Evolutionary conservation across 768 basidiomycete species (phyloP).

Genomic region (Hysterangium stoloniferum): DNA sequence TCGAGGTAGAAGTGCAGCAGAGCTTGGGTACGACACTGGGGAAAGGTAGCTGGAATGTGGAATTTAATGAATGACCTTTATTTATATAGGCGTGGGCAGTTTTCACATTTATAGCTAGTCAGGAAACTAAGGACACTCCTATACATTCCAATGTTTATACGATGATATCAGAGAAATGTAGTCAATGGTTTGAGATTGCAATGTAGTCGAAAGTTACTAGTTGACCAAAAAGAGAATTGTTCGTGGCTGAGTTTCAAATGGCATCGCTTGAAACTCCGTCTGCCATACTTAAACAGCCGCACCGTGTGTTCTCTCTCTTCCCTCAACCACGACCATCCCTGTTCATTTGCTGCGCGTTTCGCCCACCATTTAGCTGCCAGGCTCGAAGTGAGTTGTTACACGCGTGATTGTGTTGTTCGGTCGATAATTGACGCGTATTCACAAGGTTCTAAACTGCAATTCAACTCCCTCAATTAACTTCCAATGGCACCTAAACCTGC

Average conservation of each 20-base stretch:
- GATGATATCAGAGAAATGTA: too few relatives aligned
- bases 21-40: slow-evolving; percentile 35
- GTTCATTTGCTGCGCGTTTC: background rate
- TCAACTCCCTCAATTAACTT: background rate
- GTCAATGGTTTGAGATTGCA: too few relatives aligned
- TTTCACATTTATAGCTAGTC: too few relatives aligned
- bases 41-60: slow-evolving; percentile 5
- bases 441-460: too few relatives aligned
- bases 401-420: background rate
- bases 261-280: slow-evolving; percentile 3
- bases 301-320: background rate
- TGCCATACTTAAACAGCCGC: slow-evolving; percentile 1
- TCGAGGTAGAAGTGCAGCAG: slow-evolving; percentile 69
- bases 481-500: slow-evolving; percentile 23
- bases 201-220: too few relatives aligned
- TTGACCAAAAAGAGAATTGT: background rate
- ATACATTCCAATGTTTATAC: too few relatives aligned
- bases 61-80: too few relatives aligned
- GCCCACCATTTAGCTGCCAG: background rate
- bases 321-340: slow-evolving; percentile 4
- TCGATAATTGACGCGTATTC: background rate
- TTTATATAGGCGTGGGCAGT: too few relatives aligned
- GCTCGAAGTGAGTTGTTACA: background rate
- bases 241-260: background rate
- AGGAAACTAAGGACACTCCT: too few relatives aligned